Base-by-base conservation (phyloP, 2,329 filamentous ascomycete species). In the Polytolypa hystricis region DNA sequence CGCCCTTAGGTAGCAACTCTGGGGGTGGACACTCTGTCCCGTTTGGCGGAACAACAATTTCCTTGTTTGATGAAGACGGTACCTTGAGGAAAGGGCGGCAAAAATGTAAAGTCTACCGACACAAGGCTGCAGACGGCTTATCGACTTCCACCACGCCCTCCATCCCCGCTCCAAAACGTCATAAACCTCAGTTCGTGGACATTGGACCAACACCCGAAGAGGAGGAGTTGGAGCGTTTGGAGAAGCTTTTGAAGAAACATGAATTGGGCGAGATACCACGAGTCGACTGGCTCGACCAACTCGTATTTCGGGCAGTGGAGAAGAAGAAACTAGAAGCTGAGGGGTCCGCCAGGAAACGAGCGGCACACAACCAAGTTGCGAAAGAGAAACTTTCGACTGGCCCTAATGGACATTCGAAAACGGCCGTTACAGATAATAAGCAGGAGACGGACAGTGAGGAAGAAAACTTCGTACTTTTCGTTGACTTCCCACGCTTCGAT, bases 231-330 rank as follows among this genome's bases (percentile, higher is more conserved):
- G 86, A 95, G 50, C 73, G 91, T 12, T 73, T 98, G 47, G 87
- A 96, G 53, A 80, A 77, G 37, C 61, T 96, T 15, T 82, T 98
- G 55, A 98, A 98, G 62, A 93, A 94, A 61, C 91, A 96, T 54
- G 93, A 98, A 55, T 93, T 95, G 81, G 87, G 86, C 12, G 91
- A 98, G 56, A 89, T 98, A 17, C 79, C 84, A 1, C 77, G 86
- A 11, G 82, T 94, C 32, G 84, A 93, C 50, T 98, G 91, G 93
- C 73, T 98, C 29, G 91, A 98, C 57, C 84, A 91, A 52, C 72
- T 96, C 49, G 87, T 95, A 2, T 98, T 93, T 56, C 79, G 89
- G 27, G 81, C 81, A 35, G 79, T 93, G 41, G 89, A 94, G 62
- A 91, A 83, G 61, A 71, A 77, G 40, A 75, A 79, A 15, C 55